Evolutionary conservation across 495 filamentous ascomycete species (phyloP).

Genomic region (Penicillium paxilli): DNA sequence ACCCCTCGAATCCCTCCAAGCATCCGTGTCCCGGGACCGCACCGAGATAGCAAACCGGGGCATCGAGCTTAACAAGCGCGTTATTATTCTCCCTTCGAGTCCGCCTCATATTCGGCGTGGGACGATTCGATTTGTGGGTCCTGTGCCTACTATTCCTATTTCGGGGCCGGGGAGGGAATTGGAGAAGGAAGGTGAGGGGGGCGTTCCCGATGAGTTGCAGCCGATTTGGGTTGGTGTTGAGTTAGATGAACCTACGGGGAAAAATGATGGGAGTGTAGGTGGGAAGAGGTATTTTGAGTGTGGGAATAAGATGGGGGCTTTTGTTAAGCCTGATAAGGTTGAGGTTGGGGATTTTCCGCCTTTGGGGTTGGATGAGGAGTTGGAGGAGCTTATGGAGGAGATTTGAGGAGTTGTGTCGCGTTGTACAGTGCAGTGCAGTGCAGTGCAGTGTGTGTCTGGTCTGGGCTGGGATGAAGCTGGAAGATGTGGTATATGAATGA

Average conservation of each 20-base stretch:
- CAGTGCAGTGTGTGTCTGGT: too few relatives aligned
- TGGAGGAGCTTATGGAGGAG: constrained; percentile 86
- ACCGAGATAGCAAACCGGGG: too few relatives aligned
- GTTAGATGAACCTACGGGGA: constrained; percentile 84
- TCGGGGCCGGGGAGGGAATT: constrained; percentile 32
- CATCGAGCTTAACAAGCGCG: constrained; percentile 35
- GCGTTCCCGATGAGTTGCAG: constrained; percentile 30
- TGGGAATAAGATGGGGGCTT: constrained; percentile 72
- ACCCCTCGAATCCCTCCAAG: constrained; percentile 56
- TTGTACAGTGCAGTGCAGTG: too few relatives aligned
- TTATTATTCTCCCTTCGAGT: constrained; percentile 44
- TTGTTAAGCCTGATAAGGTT: constrained; percentile 86
- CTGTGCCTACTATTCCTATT: constrained; percentile 76
- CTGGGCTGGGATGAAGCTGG: neutral
- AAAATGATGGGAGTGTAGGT: constrained; percentile 85
- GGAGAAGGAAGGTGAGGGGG: constrained; percentile 12
- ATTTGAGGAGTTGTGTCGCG: too few relatives aligned
- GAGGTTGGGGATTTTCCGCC: constrained; percentile 85
- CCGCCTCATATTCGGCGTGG: constrained; percentile 71
- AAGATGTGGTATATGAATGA: too few relatives aligned
- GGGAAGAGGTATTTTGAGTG: constrained; percentile 76
- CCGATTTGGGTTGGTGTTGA: constrained; percentile 85
- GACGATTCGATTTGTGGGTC: constrained; percentile 79
- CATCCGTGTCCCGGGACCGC: too few relatives aligned
- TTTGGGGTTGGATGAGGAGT: constrained; percentile 49